Evolutionary conservation across 2,329 filamentous ascomycete genomes (phyloP).

Genomic region (Nemania abortiva): DNA sequence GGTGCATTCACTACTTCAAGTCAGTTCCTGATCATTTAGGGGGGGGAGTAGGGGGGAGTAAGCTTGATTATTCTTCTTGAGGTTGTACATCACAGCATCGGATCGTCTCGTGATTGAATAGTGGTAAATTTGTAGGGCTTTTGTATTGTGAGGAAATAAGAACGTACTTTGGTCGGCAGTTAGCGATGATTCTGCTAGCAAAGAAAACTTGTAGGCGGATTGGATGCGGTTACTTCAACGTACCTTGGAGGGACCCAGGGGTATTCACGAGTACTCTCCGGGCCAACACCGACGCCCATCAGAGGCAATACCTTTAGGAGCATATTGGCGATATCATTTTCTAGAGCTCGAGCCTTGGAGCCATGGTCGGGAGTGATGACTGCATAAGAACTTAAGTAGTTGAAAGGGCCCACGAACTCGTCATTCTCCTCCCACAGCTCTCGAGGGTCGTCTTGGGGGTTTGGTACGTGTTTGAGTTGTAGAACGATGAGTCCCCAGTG

Average conservation of each 20-base stretch:
- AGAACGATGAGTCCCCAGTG: constrained; percentile 39
- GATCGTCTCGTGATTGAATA: not conserved
- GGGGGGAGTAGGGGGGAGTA: no score
- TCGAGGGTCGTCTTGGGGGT: not conserved
- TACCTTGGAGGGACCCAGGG: constrained; percentile 34
- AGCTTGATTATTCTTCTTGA: not conserved
- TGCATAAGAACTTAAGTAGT: constrained; percentile 22
- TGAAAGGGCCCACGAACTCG: not conserved
- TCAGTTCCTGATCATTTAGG: constrained; percentile 4
- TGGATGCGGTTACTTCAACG: not conserved
- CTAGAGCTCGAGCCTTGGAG: not conserved
- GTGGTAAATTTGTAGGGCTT: not conserved
- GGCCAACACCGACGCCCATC: not conserved
- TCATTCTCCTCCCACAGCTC: not conserved
- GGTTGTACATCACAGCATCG: not conserved
- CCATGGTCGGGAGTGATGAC: constrained; percentile 38
- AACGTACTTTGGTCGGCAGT: constrained; percentile 20
- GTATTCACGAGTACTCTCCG: not conserved
- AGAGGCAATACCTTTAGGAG: not conserved
- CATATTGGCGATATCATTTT: not conserved
- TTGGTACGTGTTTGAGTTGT: constrained; percentile 6
- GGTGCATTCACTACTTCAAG: constrained; percentile 32
- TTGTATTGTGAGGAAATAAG: not conserved
- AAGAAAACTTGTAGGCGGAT: not conserved
- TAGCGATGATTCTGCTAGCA: not conserved